Percentiles rank a stretch among this genome's conserved stretches.
Evolutionary conservation across 2,329 filamentous ascomycete genomes (phyloP).

Genomic region (Aspergillus tanneri): DNA sequence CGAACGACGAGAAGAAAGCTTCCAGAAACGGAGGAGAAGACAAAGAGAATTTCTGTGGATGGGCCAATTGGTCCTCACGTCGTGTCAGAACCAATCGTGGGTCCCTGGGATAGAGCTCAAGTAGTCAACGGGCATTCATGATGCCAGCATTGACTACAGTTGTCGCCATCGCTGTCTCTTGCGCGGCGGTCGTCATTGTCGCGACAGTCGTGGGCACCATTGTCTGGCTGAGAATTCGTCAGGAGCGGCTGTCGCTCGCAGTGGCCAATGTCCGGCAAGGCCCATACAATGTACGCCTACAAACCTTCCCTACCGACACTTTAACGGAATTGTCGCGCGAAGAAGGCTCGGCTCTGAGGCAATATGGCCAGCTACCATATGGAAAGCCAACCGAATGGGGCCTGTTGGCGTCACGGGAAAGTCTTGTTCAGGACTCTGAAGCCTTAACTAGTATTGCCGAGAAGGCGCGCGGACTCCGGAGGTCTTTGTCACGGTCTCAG

Average conservation of each 20-base stretch:
- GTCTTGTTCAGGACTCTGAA: slow-evolving; percentile 26
- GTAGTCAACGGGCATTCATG: no score
- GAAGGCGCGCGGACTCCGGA: slow-evolving; percentile 32
- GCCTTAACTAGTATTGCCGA: slow-evolving; percentile 25
- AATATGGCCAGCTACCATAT: slow-evolving; percentile 37
- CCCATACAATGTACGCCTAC: slow-evolving; percentile 20
- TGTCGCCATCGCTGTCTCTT: slow-evolving; percentile 37
- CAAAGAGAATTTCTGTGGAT: slow-evolving; percentile 1
- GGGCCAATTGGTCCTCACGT: background rate
- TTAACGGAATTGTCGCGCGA: slow-evolving; percentile 33
- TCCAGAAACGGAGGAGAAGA: background rate
- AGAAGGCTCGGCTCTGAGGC: slow-evolving; percentile 32
- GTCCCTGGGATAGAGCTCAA: background rate
- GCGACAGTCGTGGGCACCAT: slow-evolving; percentile 33
- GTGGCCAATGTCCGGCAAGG: slow-evolving; percentile 26
- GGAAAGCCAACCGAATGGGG: slow-evolving; percentile 39
- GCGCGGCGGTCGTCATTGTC: slow-evolving; percentile 35
- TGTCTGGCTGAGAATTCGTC: slow-evolving; percentile 37
- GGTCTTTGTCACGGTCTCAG: slow-evolving; percentile 24
- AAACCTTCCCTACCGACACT: slow-evolving; percentile 28
- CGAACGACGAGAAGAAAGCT: background rate
- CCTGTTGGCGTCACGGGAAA: slow-evolving; percentile 33
- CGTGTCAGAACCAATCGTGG: background rate
- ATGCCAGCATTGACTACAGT: slow-evolving; percentile 36
- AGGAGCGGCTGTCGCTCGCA: slow-evolving; percentile 31